phyloP scores from a whole-genome alignment of 768 basidiomycete species.

The Calocybe indica region DNA sequence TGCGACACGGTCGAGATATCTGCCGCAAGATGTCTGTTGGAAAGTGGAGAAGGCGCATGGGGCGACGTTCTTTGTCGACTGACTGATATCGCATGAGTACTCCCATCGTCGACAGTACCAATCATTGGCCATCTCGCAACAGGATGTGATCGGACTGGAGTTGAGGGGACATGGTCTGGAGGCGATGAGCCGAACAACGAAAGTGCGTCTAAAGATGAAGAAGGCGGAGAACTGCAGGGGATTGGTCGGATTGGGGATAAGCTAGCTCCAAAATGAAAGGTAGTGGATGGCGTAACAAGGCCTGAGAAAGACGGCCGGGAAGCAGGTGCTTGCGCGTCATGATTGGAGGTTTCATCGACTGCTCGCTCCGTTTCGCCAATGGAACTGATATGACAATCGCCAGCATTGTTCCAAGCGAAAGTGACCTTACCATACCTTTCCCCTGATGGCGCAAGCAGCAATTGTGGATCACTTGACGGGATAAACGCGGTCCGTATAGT shows the following conservation, averaged over 20 bases:
- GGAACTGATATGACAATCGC: not conserved
- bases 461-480: not conserved
- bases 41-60: not conserved
- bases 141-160: not conserved
- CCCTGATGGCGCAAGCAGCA: no score
- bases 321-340: no score
- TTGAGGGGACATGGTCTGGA: not conserved
- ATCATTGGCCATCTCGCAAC: not conserved
- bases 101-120: not conserved
- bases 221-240: slow-evolving; percentile 1
- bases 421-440: not conserved
- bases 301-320: not conserved
- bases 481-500: not conserved
- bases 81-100: not conserved
- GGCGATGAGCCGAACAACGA: slow-evolving; percentile 4
- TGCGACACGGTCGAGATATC: not conserved
- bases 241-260: slow-evolving; percentile 7
- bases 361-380: not conserved
- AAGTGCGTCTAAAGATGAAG: slow-evolving; percentile 12
- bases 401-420: not conserved
- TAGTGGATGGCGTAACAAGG: not conserved
- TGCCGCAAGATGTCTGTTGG: not conserved
- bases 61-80: not conserved
- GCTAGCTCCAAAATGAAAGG: not conserved
- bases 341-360: not conserved